phyloP scores from a whole-genome alignment of 1,284 basidiomycete species.

The Naganishia cerealis region DNA sequence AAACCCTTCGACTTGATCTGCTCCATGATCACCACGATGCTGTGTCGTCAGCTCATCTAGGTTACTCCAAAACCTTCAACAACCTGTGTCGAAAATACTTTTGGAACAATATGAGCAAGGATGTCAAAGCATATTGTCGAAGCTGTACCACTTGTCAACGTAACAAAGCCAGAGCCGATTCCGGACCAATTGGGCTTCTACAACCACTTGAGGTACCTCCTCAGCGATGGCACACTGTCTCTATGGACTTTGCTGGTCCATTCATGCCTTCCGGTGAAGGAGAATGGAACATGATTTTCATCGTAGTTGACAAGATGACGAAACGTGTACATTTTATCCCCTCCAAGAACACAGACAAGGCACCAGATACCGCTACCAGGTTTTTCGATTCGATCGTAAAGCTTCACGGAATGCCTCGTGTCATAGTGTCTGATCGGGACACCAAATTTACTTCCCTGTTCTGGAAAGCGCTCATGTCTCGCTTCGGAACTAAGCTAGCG shows the following conservation, averaged over 20 bases:
- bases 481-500: constrained; percentile 47
- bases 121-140: neutral
- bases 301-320: constrained; percentile 53
- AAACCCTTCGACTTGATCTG: neutral
- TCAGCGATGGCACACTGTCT: constrained; percentile 53
- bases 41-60: constrained; percentile 5
- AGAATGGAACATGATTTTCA: constrained; percentile 52
- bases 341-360: constrained; percentile 45
- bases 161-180: neutral
- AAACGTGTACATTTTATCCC: constrained; percentile 52
- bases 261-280: constrained; percentile 51
- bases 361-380: constrained; percentile 54
- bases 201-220: constrained; percentile 48
- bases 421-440: constrained; percentile 57
- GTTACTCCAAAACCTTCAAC: constrained; percentile 9
- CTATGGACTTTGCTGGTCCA: constrained; percentile 58
- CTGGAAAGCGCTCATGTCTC: constrained; percentile 50
- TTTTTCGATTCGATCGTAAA: constrained; percentile 54
- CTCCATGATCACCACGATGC: constrained; percentile 18
- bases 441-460: constrained; percentile 55
- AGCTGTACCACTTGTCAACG: constrained; percentile 2
- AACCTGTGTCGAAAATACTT: neutral
- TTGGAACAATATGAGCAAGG: constrained; percentile 15
- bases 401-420: constrained; percentile 54
- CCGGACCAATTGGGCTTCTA: constrained; percentile 42